Evolutionary conservation across 306 rosid species (phyloP).

Genomic region (Trifolium repens): DNA sequence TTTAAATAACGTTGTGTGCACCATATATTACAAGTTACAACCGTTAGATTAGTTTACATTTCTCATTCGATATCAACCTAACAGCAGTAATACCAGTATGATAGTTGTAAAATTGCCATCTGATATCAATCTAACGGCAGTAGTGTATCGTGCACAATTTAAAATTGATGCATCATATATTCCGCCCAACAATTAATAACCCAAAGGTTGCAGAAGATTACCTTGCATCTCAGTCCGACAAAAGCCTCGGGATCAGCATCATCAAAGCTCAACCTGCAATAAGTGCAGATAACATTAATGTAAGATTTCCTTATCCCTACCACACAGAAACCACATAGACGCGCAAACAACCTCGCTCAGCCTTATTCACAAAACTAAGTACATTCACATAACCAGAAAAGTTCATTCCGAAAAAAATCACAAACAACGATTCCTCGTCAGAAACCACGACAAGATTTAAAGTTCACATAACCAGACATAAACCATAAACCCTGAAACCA

Average conservation of each 20-base stretch:
- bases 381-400: slow-evolving; percentile 2
- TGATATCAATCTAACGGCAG: background rate
- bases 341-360: background rate
- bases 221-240: slow-evolving; percentile 95
- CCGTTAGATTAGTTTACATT: background rate
- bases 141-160: background rate
- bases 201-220: slow-evolving; percentile 48
- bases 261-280: slow-evolving; percentile 73
- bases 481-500: slow-evolving; percentile 15
- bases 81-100: background rate
- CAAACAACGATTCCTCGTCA: slow-evolving; percentile 4
- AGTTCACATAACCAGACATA: background rate
- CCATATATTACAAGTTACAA: background rate
- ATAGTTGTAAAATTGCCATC: background rate
- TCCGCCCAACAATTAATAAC: slow-evolving; percentile 1
- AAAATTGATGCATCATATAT: background rate
- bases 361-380: slow-evolving; percentile 18
- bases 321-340: slow-evolving; percentile 30
- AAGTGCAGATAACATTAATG: slow-evolving; percentile 36
- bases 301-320: slow-evolving; percentile 25
- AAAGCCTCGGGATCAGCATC: slow-evolving; percentile 71
- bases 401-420: background rate
- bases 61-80: background rate
- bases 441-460: background rate
- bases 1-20: background rate